These are phyloP conservation scores for Kurtzmaniella fragi DNA, from an alignment of 805 yeast genomes.

Conservation along the genomic window DNA sequence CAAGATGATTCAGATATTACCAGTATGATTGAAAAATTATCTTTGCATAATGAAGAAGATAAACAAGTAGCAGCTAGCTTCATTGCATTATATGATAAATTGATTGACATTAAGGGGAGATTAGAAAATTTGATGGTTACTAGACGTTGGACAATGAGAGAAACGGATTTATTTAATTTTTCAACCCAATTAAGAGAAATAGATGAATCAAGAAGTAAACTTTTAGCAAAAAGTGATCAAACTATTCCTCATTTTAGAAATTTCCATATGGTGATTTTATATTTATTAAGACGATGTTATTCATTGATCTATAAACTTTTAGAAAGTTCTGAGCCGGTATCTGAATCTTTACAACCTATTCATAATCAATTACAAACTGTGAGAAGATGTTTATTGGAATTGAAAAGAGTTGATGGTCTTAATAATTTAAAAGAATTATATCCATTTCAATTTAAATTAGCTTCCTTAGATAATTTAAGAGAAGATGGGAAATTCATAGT, in stretches of 20 bases:
- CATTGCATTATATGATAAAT: conserved; percentile 55
- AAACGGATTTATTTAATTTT: conserved; percentile 84
- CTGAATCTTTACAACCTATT: conserved; percentile 87
- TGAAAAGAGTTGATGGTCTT: conserved; percentile 89
- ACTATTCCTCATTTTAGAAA: conserved; percentile 15
- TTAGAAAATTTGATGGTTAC: conserved; percentile 84
- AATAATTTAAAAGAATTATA: conserved; percentile 83
- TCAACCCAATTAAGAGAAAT: conserved; percentile 70
- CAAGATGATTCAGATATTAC: conserved; percentile 20
- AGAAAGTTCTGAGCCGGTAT: conserved; percentile 91
- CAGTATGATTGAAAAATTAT: conserved; percentile 16
- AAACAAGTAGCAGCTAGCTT: conserved; percentile 13
- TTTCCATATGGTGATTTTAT: conserved; percentile 50
- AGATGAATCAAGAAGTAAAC: conserved; percentile 62
- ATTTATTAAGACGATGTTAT: conserved; percentile 83
- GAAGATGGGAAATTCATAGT: conserved; percentile 89
- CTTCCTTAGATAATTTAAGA: conserved; percentile 81
- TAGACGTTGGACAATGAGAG: conserved; percentile 95
- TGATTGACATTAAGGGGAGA: conserved; percentile 62
- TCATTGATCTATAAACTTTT: conserved; percentile 83
- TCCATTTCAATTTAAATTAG: conserved; percentile 93
- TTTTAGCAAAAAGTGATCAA: conserved; percentile 15
- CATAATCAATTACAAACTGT: conserved; percentile 93
- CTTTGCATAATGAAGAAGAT: conserved; percentile 19
- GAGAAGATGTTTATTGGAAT: conserved; percentile 81